Evolutionary conservation across 2,329 filamentous ascomycete species (phyloP), one percentile per base, ranked within the genome.

Genomic region (Bipolaris zeicola): DNA sequence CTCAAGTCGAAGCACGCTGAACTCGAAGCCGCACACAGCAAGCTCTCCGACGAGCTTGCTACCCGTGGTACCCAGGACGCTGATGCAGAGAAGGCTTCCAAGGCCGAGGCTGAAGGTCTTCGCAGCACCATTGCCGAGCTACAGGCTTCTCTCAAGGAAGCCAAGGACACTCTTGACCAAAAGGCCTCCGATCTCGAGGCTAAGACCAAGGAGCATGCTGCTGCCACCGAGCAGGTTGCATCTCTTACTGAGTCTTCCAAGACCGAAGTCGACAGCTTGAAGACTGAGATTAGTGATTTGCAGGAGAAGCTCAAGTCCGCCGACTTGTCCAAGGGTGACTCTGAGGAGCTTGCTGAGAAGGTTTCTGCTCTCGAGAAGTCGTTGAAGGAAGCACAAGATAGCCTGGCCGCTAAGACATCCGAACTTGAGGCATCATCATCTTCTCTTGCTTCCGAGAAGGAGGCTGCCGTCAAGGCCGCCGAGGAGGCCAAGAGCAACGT

Each of bases 341-440:
- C 63, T 22, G 66, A 72, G n/a, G 67, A 57, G 31, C 58, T 69
- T 6, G 54, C 57, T 10, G 57, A 63, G 11, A 71, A 69, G 65
- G 64, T 73, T 41, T 52, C 66, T 3, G 66, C 68, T 38, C 58
- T 73, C 3, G 68, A 73, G 36, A 55, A 52, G 33, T 67, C 71
- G 3, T 50, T 72, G 45, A 69, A 70, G 61, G 60, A 67, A 46
- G 63, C 65, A 26, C 62, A 72, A 45, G 68, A 67, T 2, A 57
- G 46, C 7, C 58, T 70, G 8, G 58, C 63, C 11, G 52, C 63
- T 4, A 70, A 70, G 63, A 61, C 61, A 18, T 57, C 63, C 5
- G 70, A 69, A 39, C 50, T 68, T 16, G 64, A 69, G 50, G 50
- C 55, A 39, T 53, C 63, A n/a, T 57, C 63, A n/a, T 38, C 65